Percentiles rank a stretch among this genome's conserved stretches.
Evolutionary conservation across 2,329 filamentous ascomycete genomes (phyloP).

Genomic region (Lasiodiplodia sp.): DNA sequence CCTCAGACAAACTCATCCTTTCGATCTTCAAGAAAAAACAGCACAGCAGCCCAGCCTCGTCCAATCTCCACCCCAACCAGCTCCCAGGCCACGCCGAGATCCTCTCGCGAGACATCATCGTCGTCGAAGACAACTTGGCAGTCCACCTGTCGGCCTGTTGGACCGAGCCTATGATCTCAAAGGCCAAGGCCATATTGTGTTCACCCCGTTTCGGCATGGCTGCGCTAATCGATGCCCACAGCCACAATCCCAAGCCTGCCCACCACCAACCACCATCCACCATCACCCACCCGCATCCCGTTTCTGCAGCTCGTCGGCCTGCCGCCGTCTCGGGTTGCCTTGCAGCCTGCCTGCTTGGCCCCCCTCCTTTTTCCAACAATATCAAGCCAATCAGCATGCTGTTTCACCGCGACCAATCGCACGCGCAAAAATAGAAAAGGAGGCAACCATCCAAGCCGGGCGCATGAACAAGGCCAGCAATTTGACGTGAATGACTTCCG

Average conservation of each 20-base stretch:
- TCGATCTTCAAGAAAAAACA: constrained; percentile 13
- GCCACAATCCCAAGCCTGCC: not conserved
- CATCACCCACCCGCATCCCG: not conserved
- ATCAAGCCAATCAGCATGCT: not conserved
- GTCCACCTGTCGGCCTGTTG: not conserved
- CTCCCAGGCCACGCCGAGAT: constrained; percentile 17
- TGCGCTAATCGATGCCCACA: not conserved
- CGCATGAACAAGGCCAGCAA: not conserved
- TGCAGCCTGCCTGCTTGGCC: constrained; percentile 8
- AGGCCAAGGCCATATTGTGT: not conserved
- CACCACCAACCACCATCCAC: constrained; percentile 11
- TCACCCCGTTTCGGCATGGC: not conserved
- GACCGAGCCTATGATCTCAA: not conserved
- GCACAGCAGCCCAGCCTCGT: constrained; percentile 17
- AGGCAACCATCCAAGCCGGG: not conserved
- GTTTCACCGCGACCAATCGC: not conserved
- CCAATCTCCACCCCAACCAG: not conserved
- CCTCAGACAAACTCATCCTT: not conserved
- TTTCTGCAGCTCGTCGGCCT: not conserved
- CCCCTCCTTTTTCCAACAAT: constrained; percentile 1
- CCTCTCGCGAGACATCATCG: not conserved
- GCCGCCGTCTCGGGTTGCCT: not conserved
- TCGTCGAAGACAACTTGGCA: not conserved
- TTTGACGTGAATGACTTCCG: constrained; percentile 8
- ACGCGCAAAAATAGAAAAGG: not conserved